phyloP scores from a whole-genome alignment of 306 rosid species.

The Malus orientalis region DNA sequence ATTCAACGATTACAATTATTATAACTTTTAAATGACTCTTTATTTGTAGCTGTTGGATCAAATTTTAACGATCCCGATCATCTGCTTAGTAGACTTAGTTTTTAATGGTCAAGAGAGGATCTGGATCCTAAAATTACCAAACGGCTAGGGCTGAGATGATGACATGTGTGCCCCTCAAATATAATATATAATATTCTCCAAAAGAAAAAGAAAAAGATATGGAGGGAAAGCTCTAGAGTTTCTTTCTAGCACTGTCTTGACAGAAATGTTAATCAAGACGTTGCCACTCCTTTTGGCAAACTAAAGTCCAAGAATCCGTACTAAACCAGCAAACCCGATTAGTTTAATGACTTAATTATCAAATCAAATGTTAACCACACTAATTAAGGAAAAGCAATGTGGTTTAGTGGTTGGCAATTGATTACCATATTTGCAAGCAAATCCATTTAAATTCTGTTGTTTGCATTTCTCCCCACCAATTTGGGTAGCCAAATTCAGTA shows the following conservation, averaged over 20 bases:
- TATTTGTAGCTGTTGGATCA: too few relatives aligned
- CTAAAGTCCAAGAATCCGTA: background rate
- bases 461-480: too few relatives aligned
- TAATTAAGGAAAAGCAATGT: too few relatives aligned
- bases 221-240: background rate
- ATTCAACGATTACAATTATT: too few relatives aligned
- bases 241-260: background rate
- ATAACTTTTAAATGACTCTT: fast-evolving
- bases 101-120: too few relatives aligned
- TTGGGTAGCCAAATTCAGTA: too few relatives aligned
- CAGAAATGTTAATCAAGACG: background rate
- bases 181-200: background rate
- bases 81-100: too few relatives aligned
- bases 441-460: too few relatives aligned
- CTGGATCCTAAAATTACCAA: background rate
- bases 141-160: background rate
- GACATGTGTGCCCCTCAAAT: background rate
- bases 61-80: too few relatives aligned
- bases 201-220: background rate
- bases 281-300: background rate
- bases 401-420: too few relatives aligned
- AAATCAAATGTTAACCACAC: background rate
- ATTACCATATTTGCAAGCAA: too few relatives aligned
- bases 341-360: background rate
- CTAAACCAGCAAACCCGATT: background rate